Conservation (phyloP, 257 asterid species). For the Petunia axillaris region DNA sequence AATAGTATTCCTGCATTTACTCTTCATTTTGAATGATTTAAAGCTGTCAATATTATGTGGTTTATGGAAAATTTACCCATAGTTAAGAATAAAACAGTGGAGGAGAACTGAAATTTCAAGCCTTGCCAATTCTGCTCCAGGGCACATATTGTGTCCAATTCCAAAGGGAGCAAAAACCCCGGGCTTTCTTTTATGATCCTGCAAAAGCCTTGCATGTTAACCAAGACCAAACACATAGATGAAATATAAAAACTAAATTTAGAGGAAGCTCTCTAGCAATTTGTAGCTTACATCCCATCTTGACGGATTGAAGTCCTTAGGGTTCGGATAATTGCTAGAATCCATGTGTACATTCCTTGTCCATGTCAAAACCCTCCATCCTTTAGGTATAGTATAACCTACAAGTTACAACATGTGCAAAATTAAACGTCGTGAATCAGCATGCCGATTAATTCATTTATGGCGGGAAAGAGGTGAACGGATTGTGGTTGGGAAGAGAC, state of each 20-base stretch:
- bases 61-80: conserved; percentile 11
- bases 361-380: conserved; percentile 26
- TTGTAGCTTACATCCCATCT: conserved; percentile 26
- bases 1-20: too few relatives aligned
- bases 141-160: conserved; percentile 28
- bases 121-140: conserved; percentile 32
- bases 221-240: too few relatives aligned
- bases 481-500: too few relatives aligned
- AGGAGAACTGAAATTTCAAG: conserved; percentile 26
- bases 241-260: not conserved
- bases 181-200: conserved; percentile 8
- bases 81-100: conserved; percentile 23
- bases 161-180: conserved; percentile 29
- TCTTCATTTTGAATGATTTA: too few relatives aligned
- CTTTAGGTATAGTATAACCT: conserved; percentile 26
- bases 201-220: not conserved
- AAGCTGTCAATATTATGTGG: not conserved
- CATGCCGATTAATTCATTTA: too few relatives aligned
- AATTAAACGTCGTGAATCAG: too few relatives aligned
- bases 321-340: conserved; percentile 8
- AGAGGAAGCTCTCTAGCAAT: not conserved
- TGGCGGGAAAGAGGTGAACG: too few relatives aligned
- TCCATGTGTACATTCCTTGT: conserved; percentile 26
- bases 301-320: conserved; percentile 23
- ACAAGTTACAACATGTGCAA: too few relatives aligned